phyloP scores from a whole-genome alignment of 805 yeast species.

The Allodekkera sacchari region DNA sequence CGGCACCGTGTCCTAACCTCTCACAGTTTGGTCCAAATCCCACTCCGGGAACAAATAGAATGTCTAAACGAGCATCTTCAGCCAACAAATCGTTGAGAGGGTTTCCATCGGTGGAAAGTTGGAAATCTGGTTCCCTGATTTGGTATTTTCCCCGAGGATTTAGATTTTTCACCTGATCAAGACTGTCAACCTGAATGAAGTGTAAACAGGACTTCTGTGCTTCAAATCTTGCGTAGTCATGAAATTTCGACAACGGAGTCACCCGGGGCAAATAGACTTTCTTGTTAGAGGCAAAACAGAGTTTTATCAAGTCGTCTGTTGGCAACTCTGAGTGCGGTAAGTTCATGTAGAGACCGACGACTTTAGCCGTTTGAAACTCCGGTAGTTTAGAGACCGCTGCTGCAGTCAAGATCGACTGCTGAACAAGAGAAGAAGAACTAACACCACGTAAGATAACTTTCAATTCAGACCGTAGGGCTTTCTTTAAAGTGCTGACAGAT shows the following conservation, averaged over 20 bases:
- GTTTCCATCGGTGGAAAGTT: constrained; percentile 5
- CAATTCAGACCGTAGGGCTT: not conserved
- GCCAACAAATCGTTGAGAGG: constrained; percentile 16
- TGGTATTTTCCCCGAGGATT: constrained; percentile 62
- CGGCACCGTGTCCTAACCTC: constrained; percentile 89
- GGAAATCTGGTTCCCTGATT: constrained; percentile 54
- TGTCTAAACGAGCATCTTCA: constrained; percentile 36
- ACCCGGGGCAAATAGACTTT: constrained; percentile 49
- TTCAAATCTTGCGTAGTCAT: constrained; percentile 15
- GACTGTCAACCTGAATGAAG: constrained; percentile 43
- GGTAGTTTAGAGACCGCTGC: constrained; percentile 4
- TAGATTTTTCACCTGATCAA: constrained; percentile 36
- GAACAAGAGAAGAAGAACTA: not conserved
- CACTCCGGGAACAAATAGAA: constrained; percentile 78
- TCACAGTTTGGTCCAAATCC: constrained; percentile 47
- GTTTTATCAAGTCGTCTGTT: constrained; percentile 45
- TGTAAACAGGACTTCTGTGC: constrained; percentile 38
- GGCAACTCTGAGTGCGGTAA: constrained; percentile 67
- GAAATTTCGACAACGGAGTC: constrained; percentile 22
- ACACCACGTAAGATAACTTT: not conserved
- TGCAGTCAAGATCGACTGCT: constrained; percentile 4
- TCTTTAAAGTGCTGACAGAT: too few species aligned
- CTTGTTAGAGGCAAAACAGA: constrained; percentile 41
- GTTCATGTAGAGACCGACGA: constrained; percentile 64
- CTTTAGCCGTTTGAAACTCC: constrained; percentile 35